A percentile compares a stretch with the other conserved stretches of the same genome.
phyloP scores from a whole-genome alignment of 2,329 filamentous ascomycete genomes.

The Annulohypoxylon truncatum region DNA sequence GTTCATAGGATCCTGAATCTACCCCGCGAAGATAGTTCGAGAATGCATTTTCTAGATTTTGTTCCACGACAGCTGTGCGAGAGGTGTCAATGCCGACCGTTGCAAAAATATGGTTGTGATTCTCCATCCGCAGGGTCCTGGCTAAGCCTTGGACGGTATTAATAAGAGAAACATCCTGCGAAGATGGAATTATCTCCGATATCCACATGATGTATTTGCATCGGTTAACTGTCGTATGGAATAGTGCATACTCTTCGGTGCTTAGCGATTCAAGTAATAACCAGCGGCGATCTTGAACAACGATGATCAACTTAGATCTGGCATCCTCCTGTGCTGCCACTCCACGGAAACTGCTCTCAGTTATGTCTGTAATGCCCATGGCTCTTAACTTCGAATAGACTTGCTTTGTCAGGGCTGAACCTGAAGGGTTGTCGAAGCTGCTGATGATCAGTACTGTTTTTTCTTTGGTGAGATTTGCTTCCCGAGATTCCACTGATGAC shows the following conservation, averaged over 20 bases:
- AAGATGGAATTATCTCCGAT: neutral
- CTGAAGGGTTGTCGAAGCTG: too few relatives aligned
- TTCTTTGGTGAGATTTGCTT: too few relatives aligned
- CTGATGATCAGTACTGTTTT: too few relatives aligned
- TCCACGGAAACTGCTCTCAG: too few relatives aligned
- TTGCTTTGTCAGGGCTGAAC: too few relatives aligned
- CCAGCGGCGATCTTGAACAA: neutral
- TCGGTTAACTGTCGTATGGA: neutral
- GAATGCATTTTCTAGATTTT: neutral
- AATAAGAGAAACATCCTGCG: neutral
- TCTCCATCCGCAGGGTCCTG: neutral
- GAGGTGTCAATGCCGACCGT: neutral
- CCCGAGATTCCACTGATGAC: too few relatives aligned
- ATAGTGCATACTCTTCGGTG: neutral
- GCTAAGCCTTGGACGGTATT: neutral
- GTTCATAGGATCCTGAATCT: too few relatives aligned
- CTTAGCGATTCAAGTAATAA: neutral
- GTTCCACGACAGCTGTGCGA: neutral
- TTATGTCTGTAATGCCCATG: too few relatives aligned
- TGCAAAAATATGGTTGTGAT: neutral
- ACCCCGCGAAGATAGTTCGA: too few relatives aligned
- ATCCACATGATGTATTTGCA: neutral
- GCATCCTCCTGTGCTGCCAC: too few relatives aligned
- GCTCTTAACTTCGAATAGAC: too few relatives aligned
- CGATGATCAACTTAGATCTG: too few relatives aligned